phyloP scores from a whole-genome alignment of 805 yeast species.

The Kluyveromyces starmeri region DNA sequence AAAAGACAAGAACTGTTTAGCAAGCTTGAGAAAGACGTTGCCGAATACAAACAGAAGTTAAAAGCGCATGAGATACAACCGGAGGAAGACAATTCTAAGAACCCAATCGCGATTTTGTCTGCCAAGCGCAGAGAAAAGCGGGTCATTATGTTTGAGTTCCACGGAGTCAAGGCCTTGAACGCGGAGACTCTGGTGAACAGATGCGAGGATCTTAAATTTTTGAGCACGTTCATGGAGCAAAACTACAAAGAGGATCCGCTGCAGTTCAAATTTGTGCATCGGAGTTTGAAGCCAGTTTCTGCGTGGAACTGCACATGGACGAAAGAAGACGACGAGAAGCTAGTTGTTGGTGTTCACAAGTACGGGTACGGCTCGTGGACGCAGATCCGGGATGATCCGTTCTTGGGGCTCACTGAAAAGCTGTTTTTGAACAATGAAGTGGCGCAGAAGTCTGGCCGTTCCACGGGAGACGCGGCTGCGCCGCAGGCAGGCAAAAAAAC shows the following conservation, averaged over 20 bases:
- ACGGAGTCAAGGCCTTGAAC: slow-evolving; percentile 79
- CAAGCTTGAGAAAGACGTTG: slow-evolving; percentile 52
- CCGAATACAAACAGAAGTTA: slow-evolving; percentile 41
- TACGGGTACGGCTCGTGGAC: slow-evolving; percentile 96
- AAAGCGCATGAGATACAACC: slow-evolving; percentile 28
- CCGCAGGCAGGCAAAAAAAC: slow-evolving; percentile 22
- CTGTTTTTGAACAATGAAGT: slow-evolving; percentile 50
- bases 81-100: slow-evolving; percentile 28
- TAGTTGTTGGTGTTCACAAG: slow-evolving; percentile 77
- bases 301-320: slow-evolving; percentile 92
- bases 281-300: slow-evolving; percentile 67
- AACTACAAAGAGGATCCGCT: slow-evolving; percentile 46
- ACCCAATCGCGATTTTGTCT: slow-evolving; percentile 45
- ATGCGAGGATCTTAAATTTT: slow-evolving; percentile 71
- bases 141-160: slow-evolving; percentile 82
- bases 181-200: slow-evolving; percentile 81
- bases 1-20: slow-evolving; percentile 48
- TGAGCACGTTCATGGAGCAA: slow-evolving; percentile 45
- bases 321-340: slow-evolving; percentile 72
- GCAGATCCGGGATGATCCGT: slow-evolving; percentile 91
- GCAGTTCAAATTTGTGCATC: slow-evolving; percentile 45
- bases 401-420: slow-evolving; percentile 76
- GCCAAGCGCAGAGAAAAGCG: slow-evolving; percentile 75
- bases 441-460: slow-evolving; percentile 14
- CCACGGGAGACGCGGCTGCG: too few species aligned